Conservation (phyloP, 768 basidiomycete species). For the Pholiota conissans region DNA sequence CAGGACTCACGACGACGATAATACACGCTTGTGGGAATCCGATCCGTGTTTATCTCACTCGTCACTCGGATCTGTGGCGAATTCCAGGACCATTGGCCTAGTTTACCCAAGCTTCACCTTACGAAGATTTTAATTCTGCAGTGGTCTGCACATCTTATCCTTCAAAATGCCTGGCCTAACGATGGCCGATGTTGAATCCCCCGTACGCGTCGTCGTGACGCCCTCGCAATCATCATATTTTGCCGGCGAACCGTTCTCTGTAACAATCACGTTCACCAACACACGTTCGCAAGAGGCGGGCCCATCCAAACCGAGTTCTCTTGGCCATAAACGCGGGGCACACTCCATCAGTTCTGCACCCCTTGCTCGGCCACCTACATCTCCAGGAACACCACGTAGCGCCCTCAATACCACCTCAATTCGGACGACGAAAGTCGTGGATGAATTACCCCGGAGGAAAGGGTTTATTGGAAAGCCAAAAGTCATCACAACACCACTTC, state of each 20-base stretch:
- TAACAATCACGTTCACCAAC: constrained; percentile 87
- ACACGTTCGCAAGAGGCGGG: constrained; percentile 54
- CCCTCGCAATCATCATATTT: constrained; percentile 91
- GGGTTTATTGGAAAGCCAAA: constrained; percentile 54
- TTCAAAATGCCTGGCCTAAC: constrained; percentile 16
- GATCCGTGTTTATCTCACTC: constrained; percentile 13
- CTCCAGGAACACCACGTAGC: constrained; percentile 60
- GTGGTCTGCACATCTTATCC: not conserved
- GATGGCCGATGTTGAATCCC: constrained; percentile 37
- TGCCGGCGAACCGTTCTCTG: constrained; percentile 86
- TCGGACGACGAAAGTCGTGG: constrained; percentile 19
- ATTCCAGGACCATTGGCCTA: constrained; percentile 10
- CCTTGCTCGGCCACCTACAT: constrained; percentile 79
- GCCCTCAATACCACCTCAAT: constrained; percentile 22
- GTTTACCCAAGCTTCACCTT: no score
- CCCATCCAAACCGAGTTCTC: constrained; percentile 29
- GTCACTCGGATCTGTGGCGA: constrained; percentile 13
- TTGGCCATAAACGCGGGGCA: constrained; percentile 64
- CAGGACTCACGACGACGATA: not conserved
- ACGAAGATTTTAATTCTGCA: not conserved
- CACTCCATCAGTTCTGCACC: constrained; percentile 87
- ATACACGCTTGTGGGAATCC: constrained; percentile 20
- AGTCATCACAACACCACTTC: constrained; percentile 8
- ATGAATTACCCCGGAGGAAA: constrained; percentile 41
- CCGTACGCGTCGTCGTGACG: constrained; percentile 67